A percentile compares a stretch with the other conserved stretches of the same genome.
phyloP scores from a whole-genome alignment of 306 rosid genomes.

The Lagenaria siceraria region DNA sequence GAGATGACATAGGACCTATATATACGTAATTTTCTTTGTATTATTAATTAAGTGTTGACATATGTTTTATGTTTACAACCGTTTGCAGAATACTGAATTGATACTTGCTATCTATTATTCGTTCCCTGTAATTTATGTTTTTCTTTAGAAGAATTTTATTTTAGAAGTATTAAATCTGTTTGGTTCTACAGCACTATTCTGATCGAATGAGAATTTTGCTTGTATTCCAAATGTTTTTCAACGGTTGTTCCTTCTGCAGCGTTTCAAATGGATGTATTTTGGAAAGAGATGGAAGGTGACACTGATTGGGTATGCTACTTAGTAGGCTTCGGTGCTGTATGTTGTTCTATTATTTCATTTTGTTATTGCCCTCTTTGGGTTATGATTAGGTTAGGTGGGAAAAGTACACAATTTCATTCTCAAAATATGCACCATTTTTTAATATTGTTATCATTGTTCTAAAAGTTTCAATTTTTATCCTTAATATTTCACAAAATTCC shows the following conservation, averaged over 20 bases:
- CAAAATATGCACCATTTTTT: not conserved
- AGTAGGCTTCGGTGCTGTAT: not conserved
- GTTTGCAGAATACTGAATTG: not conserved
- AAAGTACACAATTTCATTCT: not conserved
- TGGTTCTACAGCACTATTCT: not conserved
- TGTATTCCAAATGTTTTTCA: slow-evolving; percentile 26
- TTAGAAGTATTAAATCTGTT: not conserved
- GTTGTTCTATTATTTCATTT: not conserved
- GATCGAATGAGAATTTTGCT: slow-evolving; percentile 8
- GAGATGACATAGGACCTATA: too few species aligned
- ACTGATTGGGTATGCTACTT: slow-evolving; percentile 87
- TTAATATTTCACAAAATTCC: not conserved
- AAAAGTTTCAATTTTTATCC: not conserved
- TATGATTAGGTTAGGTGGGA: not conserved
- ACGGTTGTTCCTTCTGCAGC: slow-evolving; percentile 62
- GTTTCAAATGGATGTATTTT: slow-evolving; percentile 74
- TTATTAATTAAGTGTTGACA: not conserved
- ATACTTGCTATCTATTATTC: not conserved
- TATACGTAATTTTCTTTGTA: too few species aligned
- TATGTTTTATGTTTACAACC: not conserved
- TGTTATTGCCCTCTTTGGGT: not conserved
- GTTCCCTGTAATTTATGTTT: not conserved
- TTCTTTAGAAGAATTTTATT: not conserved
- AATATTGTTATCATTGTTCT: not conserved
- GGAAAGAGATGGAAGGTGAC: slow-evolving; percentile 89